A percentile compares a stretch with the other conserved stretches of the same genome.
phyloP scores from a whole-genome alignment of 2,329 filamentous ascomycete species.

The Endothia cerciana region DNA sequence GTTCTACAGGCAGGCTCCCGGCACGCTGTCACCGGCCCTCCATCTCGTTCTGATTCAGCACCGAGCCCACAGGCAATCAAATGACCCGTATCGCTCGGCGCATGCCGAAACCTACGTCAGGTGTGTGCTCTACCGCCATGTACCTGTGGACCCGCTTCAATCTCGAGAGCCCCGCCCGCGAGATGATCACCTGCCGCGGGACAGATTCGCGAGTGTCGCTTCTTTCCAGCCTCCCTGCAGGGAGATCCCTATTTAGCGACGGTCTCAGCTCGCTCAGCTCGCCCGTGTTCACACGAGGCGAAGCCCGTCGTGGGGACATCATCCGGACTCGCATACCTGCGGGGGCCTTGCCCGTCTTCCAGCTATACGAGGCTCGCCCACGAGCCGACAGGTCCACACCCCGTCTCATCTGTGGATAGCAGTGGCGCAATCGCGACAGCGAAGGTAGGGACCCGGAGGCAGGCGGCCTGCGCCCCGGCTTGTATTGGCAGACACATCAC shows the following conservation, averaged over 20 bases:
- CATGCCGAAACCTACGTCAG: neutral
- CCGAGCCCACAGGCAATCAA: neutral
- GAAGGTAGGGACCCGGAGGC: neutral
- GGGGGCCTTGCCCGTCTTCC: neutral
- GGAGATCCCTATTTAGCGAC: constrained; percentile 12
- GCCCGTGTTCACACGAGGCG: neutral
- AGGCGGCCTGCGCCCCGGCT: constrained; percentile 7
- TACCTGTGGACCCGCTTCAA: constrained; percentile 3
- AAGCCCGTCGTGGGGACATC: neutral
- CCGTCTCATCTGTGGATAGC: neutral
- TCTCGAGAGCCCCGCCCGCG: constrained; percentile 11
- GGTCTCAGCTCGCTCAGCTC: constrained; percentile 1
- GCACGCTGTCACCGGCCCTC: neutral
- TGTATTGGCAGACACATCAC: constrained; percentile 9
- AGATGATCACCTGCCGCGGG: constrained; percentile 16
- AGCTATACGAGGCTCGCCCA: constrained; percentile 9
- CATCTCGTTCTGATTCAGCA: neutral
- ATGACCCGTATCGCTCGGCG: neutral
- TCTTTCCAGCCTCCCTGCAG: constrained; percentile 11
- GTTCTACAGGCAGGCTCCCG: neutral
- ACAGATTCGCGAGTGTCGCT: constrained; percentile 25
- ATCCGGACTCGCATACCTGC: neutral
- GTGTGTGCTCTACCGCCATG: neutral
- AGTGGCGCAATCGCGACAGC: constrained; percentile 5
- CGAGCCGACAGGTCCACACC: neutral